Evolutionary conservation across 163 green algal species (phyloP).

Genomic region (Chlamydomonas reinhardtii): DNA sequence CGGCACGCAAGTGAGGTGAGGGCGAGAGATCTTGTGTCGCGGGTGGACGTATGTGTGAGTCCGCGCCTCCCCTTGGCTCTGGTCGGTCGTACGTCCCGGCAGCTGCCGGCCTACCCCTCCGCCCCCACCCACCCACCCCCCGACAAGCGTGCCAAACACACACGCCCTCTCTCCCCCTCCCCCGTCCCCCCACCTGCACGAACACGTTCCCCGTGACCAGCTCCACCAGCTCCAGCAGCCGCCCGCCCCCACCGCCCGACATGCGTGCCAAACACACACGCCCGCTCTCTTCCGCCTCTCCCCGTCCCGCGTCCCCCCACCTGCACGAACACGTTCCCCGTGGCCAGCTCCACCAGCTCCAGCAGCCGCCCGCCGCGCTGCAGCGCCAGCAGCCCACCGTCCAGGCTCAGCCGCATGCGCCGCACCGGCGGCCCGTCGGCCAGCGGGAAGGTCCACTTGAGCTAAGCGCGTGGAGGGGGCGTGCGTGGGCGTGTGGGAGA

Average conservation of each 20-base stretch:
- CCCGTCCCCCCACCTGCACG: too few species aligned
- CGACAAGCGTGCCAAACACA: background rate
- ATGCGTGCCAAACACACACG: too few species aligned
- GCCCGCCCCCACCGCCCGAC: background rate
- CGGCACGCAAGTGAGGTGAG: background rate
- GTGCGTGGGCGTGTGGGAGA: too few species aligned
- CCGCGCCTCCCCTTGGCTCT: too few species aligned
- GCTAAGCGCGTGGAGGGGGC: background rate
- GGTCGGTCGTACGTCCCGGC: too few species aligned
- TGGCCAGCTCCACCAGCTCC: constrained; percentile 39
- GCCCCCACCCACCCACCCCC: too few species aligned
- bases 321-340: constrained; percentile 44
- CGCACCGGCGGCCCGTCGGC: constrained; percentile 24
- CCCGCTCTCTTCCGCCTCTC: too few species aligned
- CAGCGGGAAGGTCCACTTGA: constrained; percentile 52
- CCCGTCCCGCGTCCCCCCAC: background rate
- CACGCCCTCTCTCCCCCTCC: background rate
- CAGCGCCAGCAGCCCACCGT: constrained; percentile 41
- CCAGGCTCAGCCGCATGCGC: constrained; percentile 29
- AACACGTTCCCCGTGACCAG: too few species aligned
- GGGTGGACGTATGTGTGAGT: too few species aligned
- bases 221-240: too few species aligned
- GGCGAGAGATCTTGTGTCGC: background rate
- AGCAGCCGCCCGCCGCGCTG: constrained; percentile 28
- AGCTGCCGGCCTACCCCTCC: too few species aligned